These are phyloP conservation scores for Fusarium papillatum DNA, from an alignment of 2,329 filamentous ascomycete species.

Conservation along the genomic window DNA sequence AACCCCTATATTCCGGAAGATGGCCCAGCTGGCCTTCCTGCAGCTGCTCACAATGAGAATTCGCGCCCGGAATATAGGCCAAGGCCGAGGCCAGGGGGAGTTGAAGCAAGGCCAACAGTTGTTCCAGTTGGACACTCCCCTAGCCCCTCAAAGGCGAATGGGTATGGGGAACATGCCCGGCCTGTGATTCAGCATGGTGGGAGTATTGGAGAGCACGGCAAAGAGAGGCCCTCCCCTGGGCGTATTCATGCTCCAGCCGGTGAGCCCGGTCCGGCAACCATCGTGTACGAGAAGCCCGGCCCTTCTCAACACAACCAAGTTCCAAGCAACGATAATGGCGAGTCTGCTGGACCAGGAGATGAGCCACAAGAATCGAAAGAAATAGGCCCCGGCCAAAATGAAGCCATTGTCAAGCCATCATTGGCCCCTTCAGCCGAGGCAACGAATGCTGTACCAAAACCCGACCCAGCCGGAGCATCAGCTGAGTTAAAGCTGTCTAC, in stretches of 20 bases:
- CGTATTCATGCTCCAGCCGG: background rate
- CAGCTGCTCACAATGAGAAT: background rate
- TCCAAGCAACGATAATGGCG: background rate
- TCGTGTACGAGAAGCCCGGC: background rate
- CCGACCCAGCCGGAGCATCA: background rate
- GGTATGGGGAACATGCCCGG: background rate
- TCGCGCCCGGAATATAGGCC: background rate
- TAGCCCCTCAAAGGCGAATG: background rate
- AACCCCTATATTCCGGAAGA: background rate
- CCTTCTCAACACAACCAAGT: background rate
- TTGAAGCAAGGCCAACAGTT: background rate
- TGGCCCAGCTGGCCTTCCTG: background rate
- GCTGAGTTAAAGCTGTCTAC: background rate
- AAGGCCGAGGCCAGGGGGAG: background rate
- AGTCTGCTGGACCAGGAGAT: background rate
- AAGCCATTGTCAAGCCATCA: background rate
- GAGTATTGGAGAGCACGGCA: background rate
- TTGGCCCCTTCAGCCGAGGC: background rate
- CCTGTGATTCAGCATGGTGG: background rate
- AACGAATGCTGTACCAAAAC: background rate
- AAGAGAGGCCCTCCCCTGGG: background rate
- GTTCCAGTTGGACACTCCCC: background rate
- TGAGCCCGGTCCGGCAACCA: background rate
- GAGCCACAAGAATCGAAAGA: background rate
- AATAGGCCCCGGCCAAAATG: background rate